phyloP scores from a whole-genome alignment of 768 basidiomycete species.

The Rhodotorula graminis region DNA sequence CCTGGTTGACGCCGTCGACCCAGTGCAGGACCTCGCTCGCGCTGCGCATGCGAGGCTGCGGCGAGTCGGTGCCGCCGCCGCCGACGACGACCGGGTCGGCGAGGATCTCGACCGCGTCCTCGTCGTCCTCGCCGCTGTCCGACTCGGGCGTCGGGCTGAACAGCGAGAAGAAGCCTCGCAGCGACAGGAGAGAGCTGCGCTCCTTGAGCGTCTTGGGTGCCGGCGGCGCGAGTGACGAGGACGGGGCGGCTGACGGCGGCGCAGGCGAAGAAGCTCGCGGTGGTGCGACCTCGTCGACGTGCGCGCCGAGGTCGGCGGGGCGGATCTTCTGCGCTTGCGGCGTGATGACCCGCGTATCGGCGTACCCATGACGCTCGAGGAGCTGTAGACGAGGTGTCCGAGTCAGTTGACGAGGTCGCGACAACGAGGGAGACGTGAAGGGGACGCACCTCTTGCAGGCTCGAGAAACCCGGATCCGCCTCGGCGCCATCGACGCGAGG shows the following conservation, averaged over 20 bases:
- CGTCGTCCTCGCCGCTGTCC: background rate
- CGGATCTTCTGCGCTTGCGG: background rate
- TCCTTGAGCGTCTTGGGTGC: background rate
- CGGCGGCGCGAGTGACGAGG: background rate
- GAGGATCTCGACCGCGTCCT: background rate
- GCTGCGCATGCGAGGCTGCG: background rate
- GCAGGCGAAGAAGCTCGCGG: background rate
- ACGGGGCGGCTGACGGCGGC: background rate
- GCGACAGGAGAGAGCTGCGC: background rate
- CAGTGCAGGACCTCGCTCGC: conserved; percentile 5
- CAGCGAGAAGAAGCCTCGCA: conserved; percentile 8
- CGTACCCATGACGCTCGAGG: conserved; percentile 17
- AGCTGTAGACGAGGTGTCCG: background rate
- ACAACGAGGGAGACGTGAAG: background rate
- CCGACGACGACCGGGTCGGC: background rate
- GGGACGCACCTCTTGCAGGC: conserved; percentile 14
- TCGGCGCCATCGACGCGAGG: background rate
- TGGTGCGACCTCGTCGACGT: background rate
- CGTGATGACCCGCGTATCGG: conserved; percentile 20
- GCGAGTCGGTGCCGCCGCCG: background rate
- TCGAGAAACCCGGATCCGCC: background rate
- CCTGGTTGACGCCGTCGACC: conserved; percentile 1
- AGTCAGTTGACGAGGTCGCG: too few relatives aligned
- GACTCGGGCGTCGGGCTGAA: background rate
- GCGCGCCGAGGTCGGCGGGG: background rate